Evolutionary conservation across 2,329 filamentous ascomycete genomes (phyloP).

Genomic region (Colletotrichum sp.): DNA sequence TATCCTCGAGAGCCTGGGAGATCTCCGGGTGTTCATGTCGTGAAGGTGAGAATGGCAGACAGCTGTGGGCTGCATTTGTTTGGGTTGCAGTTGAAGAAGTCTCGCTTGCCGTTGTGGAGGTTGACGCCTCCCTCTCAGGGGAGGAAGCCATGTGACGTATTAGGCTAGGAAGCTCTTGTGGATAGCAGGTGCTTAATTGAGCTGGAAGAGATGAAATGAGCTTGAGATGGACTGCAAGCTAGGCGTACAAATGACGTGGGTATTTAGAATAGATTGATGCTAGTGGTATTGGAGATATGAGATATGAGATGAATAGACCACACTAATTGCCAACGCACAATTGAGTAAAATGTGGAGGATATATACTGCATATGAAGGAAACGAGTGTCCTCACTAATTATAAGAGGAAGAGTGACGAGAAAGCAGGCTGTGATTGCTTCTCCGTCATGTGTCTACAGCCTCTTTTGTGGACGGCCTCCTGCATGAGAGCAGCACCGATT

Average conservation of each 20-base stretch:
- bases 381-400: neutral
- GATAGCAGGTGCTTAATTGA: neutral
- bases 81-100: neutral
- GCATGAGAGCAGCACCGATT: neutral
- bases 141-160: neutral
- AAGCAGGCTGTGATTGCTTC: neutral
- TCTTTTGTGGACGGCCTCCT: neutral
- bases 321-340: neutral
- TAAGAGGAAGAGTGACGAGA: neutral
- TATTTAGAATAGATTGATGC: neutral
- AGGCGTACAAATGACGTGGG: accelerated
- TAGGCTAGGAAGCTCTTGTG: neutral
- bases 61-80: neutral
- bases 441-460: neutral
- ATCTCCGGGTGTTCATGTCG: neutral
- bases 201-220: neutral
- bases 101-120: neutral
- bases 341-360: neutral
- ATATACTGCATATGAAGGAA: neutral
- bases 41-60: neutral
- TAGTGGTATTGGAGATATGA: neutral
- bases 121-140: neutral
- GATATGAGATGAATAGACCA: neutral
- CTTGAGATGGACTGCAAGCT: neutral
- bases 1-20: neutral